Base-by-base conservation (phyloP, 257 asterid genomes). In the Plantago major region DNA sequence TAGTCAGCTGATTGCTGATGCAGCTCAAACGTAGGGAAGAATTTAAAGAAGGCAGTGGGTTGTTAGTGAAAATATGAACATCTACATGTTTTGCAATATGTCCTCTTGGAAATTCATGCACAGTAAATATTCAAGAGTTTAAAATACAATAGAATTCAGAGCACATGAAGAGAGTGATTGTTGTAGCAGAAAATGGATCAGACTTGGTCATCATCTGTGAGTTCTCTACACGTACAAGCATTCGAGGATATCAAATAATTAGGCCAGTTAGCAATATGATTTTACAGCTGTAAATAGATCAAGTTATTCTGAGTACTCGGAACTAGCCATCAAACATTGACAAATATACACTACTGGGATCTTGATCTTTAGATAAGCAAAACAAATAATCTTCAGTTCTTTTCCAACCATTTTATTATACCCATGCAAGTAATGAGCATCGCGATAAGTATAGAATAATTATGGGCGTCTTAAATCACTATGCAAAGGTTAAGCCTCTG, bases 21-120 rank as follows among this genome's bases (percentile, higher is more conserved):
- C 38, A 69, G 46, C 53, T 33, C 58, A 67, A n/a, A 16, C 33
- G 46, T 54, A 55, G 42, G 17, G 65, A 58, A 37, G 19, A 22
- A 60, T 42, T 43, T 43, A 53, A 56, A 45, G 60, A 48, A 62
- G 10, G 42, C 28, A 22, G 30, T 26, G 33, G 10, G 3, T 26
- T 28, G 6, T 17, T 26, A 19, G 16, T 16, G 28, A 55, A 43
- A 55, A 66, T 37, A n/a, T 9, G 26, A 16, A 33, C 10, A n/a
- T 15, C 10, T 28, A 28, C 46, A 45, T 52, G 71, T 46, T 9
- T n/a, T 6, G 37, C 9, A 26, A 18, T 45, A 7, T 30, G 49
- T 26, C 30, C 16, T 18, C 11, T 12, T 4, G 38, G 67, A 46
- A 13, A 19, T 49, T 26, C 19, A 66, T 10, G 16, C 38, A 33